A percentile compares a stretch with the other conserved stretches of the same genome.
phyloP scores from a whole-genome alignment of 192 early-diverging fungal genomes.

The Obelidium mucronatum region DNA sequence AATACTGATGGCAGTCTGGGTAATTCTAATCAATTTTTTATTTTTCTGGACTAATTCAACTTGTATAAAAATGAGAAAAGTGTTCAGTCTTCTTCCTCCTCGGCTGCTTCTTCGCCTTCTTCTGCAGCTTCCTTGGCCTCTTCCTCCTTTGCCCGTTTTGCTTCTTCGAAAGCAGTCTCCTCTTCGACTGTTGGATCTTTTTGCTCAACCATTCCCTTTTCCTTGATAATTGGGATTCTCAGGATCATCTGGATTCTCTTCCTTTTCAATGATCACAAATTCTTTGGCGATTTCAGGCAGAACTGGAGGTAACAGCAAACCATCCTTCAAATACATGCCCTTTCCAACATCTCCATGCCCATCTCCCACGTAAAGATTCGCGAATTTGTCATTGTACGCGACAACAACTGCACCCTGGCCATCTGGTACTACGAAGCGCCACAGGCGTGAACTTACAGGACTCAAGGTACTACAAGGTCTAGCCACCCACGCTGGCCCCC shows the following conservation, averaged over 20 bases:
- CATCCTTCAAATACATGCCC: conserved; percentile 1
- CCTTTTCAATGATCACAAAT: conserved; percentile 50
- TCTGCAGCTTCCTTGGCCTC: conserved; percentile 55
- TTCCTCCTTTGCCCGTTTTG: conserved; percentile 55
- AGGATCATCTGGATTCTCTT: conserved; percentile 37
- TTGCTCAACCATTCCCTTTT: conserved; percentile 49
- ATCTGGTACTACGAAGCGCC: too few relatives aligned
- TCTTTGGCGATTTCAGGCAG: conserved; percentile 57
- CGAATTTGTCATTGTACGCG: conserved; percentile 70
- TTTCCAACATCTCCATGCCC: conserved; percentile 51
- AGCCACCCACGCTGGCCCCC: conserved; percentile 56
- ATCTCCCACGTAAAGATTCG: conserved; percentile 69
- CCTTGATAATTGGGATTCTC: conserved; percentile 26
- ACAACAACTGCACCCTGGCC: conserved; percentile 61
- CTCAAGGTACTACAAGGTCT: conserved; percentile 52
- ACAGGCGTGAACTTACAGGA: conserved; percentile 59
- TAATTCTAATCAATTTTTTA: neutral
- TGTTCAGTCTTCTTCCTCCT: conserved; percentile 38
- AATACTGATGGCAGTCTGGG: neutral
- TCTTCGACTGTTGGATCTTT: conserved; percentile 67
- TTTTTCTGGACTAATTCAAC: neutral
- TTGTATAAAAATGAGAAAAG: neutral
- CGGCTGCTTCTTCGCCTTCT: conserved; percentile 57
- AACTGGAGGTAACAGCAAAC: conserved; percentile 48
- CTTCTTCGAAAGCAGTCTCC: conserved; percentile 62